A percentile compares a stretch with the other conserved stretches of the same genome.
These are phyloP conservation scores for Diophrys appendiculata DNA, from an alignment of 73 alveolate genomes.

Conservation along the genomic window DNA sequence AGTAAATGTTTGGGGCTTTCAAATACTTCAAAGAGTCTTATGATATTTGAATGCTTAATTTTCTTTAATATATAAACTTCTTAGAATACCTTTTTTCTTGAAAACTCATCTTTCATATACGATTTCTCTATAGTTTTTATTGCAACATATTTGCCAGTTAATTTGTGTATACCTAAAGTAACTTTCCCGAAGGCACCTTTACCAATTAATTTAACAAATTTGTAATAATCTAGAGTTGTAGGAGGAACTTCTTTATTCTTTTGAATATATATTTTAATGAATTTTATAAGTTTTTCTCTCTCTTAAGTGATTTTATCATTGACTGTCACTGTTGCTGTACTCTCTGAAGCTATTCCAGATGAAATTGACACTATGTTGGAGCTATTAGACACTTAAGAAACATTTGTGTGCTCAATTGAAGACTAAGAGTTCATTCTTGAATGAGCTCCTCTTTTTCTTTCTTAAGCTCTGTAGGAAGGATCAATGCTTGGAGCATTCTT, in stretches of 20 bases:
- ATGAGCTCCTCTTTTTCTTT: constrained; percentile 2
- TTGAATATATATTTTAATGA: constrained; percentile 23
- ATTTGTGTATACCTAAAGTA: constrained; percentile 63
- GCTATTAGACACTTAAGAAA: too few relatives aligned
- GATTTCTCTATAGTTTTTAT: constrained; percentile 64
- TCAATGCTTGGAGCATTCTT: constrained; percentile 1
- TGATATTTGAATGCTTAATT: constrained; percentile 58
- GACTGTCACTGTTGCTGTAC: neutral
- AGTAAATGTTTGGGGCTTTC: constrained; percentile 62
- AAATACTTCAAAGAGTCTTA: constrained; percentile 70
- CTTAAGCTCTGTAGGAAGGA: neutral
- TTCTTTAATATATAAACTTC: constrained; percentile 55
- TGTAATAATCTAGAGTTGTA: constrained; percentile 51
- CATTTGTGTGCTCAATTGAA: too few relatives aligned
- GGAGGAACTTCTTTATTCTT: constrained; percentile 31
- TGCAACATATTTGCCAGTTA: constrained; percentile 74
- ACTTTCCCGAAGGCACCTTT: constrained; percentile 80
- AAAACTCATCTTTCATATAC: constrained; percentile 60
- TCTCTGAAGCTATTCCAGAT: too few relatives aligned
- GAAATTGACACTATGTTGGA: too few relatives aligned
- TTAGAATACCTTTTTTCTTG: constrained; percentile 50
- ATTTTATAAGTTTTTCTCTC: constrained; percentile 48
- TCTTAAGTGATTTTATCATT: constrained; percentile 22
- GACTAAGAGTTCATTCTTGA: neutral
- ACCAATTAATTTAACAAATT: constrained; percentile 60